These are phyloP conservation scores for Pleurotus tuber-regium DNA, from an alignment of 768 basidiomycete genomes.

Conservation along the genomic window DNA sequence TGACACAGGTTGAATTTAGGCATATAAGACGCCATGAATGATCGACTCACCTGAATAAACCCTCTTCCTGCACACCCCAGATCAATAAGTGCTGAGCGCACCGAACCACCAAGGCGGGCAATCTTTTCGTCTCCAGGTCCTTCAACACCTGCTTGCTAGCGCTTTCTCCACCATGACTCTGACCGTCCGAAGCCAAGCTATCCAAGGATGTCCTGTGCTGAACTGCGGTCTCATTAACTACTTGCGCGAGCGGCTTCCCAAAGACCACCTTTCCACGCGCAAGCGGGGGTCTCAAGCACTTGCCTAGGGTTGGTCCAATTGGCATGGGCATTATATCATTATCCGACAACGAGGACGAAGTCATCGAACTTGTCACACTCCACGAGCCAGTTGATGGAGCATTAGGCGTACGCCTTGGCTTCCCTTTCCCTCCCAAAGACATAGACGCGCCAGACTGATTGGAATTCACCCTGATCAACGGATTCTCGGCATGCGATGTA, in stretches of 20 bases:
- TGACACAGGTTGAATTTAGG: constrained; percentile 16
- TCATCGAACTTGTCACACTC: constrained; percentile 47
- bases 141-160: constrained; percentile 22
- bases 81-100: constrained; percentile 79
- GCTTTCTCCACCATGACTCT: constrained; percentile 17
- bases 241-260: constrained; percentile 52
- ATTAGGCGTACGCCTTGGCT: constrained; percentile 52
- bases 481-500: constrained; percentile 24
- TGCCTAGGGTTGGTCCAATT: constrained; percentile 52
- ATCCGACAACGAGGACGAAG: constrained; percentile 43
- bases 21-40: neutral
- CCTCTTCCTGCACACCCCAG: constrained; percentile 87
- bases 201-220: constrained; percentile 21
- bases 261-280: constrained; percentile 53
- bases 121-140: constrained; percentile 44
- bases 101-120: constrained; percentile 78
- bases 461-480: constrained; percentile 36
- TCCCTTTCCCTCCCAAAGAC: constrained; percentile 32
- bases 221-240: constrained; percentile 57
- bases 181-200: constrained; percentile 14
- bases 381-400: constrained; percentile 54
- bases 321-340: constrained; percentile 42
- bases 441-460: constrained; percentile 28
- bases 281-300: constrained; percentile 52
- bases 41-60: constrained; percentile 70